phyloP scores from a whole-genome alignment of 768 basidiomycete species.

The Holtermanniella nyarrowii region DNA sequence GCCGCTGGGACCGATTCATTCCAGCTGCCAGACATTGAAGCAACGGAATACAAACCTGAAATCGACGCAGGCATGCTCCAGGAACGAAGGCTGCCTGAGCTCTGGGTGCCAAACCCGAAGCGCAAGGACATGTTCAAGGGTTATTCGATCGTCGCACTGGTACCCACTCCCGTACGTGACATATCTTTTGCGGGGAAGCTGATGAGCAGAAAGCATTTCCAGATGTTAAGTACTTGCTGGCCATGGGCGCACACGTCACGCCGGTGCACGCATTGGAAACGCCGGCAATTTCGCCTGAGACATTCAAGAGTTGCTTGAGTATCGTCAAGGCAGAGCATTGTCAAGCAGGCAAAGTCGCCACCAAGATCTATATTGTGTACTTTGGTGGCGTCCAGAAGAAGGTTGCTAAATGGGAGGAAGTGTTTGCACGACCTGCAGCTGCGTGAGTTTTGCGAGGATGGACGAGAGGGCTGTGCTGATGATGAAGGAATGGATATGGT shows the following conservation, averaged over 20 bases:
- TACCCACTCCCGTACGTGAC: background rate
- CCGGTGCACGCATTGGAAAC: background rate
- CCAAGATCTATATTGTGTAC: background rate
- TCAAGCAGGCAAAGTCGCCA: background rate
- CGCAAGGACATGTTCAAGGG: slow-evolving; percentile 18
- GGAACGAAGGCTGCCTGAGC: slow-evolving; percentile 3
- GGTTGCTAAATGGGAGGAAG: background rate
- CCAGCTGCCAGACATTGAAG: slow-evolving; percentile 12
- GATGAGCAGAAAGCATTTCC: background rate
- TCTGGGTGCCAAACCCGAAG: slow-evolving; percentile 21
- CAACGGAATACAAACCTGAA: slow-evolving; percentile 11
- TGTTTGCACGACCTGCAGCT: background rate
- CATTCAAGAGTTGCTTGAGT: background rate
- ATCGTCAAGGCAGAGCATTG: background rate
- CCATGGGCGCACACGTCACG: background rate
- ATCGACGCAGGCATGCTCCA: slow-evolving; percentile 9
- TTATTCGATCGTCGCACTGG: slow-evolving; percentile 25
- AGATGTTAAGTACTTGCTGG: background rate
- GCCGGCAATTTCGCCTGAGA: background rate
- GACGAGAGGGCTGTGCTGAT: background rate
- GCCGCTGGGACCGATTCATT: slow-evolving; percentile 31
- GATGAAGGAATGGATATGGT: background rate
- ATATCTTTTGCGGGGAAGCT: background rate
- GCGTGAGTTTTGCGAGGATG: background rate
- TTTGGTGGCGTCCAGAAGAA: background rate